These are phyloP conservation scores for Davidsoniella virescens DNA, from an alignment of 2,329 filamentous ascomycete species.

Conservation along the genomic window DNA sequence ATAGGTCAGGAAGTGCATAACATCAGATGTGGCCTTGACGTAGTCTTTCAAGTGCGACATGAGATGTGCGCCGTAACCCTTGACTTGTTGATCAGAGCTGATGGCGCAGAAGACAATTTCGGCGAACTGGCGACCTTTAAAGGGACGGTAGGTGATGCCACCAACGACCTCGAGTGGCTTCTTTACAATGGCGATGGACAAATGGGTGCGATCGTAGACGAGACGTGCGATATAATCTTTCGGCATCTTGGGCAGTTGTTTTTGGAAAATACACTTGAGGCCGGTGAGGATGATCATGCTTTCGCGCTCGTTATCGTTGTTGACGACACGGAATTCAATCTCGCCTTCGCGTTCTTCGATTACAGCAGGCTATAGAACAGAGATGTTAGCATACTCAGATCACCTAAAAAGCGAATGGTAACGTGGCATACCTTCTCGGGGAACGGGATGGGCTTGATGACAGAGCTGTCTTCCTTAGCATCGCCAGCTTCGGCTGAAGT, in stretches of 20 bases:
- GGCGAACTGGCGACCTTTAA: constrained; percentile 80
- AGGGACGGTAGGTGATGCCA: constrained; percentile 91
- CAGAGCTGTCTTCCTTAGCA: constrained; percentile 5
- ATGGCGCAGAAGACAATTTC: constrained; percentile 99
- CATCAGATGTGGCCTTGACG: constrained; percentile 86
- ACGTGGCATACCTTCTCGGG: constrained; percentile 56
- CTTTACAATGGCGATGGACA: constrained; percentile 95
- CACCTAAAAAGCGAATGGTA: constrained; percentile 15
- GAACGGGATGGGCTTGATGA: constrained; percentile 56
- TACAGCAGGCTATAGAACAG: constrained; percentile 51
- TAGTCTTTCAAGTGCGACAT: constrained; percentile 99
- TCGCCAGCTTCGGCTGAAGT: constrained; percentile 17
- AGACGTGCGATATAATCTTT: constrained; percentile 97
- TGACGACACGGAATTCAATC: constrained; percentile 94
- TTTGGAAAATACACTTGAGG: constrained; percentile 95
- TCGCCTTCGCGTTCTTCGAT: constrained; percentile 86
- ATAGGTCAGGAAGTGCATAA: constrained; percentile 98
- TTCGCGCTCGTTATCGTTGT: constrained; percentile 80
- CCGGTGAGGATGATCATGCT: constrained; percentile 90
- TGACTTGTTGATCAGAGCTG: constrained; percentile 94
- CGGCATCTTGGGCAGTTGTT: constrained; percentile 96
- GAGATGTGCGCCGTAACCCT: constrained; percentile 91
- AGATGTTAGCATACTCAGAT: no score
- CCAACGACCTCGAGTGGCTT: constrained; percentile 90
- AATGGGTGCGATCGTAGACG: constrained; percentile 90